Conservation (phyloP, 2,329 filamentous ascomycete species). For the Xylaria multiplex region DNA sequence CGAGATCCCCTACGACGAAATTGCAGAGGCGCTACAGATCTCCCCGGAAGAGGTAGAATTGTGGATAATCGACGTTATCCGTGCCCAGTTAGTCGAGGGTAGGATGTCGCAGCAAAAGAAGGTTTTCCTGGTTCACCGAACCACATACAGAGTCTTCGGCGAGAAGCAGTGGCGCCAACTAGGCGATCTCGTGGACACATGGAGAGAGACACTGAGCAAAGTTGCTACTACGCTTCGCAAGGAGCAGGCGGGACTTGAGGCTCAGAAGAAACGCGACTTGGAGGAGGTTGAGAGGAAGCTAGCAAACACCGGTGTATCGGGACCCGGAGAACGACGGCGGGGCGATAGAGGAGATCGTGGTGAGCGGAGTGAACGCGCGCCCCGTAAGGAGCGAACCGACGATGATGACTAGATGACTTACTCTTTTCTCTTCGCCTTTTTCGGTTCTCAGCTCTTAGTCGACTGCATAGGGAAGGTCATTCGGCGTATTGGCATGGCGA, state of each 20-base stretch:
- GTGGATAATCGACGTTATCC: conserved; percentile 99
- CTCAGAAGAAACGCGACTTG: conserved; percentile 80
- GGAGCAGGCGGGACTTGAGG: conserved; percentile 82
- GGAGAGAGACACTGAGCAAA: conserved; percentile 82
- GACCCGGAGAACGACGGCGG: conserved; percentile 49
- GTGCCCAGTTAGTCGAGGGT: conserved; percentile 93
- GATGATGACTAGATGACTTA: conserved; percentile 62
- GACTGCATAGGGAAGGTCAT: conserved; percentile 44
- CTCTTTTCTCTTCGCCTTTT: conserved; percentile 41
- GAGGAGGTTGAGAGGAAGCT: conserved; percentile 77
- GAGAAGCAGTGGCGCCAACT: conserved; percentile 99
- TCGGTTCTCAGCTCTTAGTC: conserved; percentile 39
- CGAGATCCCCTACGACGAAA: conserved; percentile 87
- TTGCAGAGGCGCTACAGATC: conserved; percentile 86
- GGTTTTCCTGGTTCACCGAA: conserved; percentile 94
- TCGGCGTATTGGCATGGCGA: conserved; percentile 46
- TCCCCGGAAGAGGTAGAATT: conserved; percentile 88
- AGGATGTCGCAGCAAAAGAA: conserved; percentile 93
- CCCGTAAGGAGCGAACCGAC: conserved; percentile 61
- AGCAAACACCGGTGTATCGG: conserved; percentile 54
- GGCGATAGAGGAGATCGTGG: conserved; percentile 41
- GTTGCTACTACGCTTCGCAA: conserved; percentile 81
- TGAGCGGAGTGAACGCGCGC: conserved; percentile 47
- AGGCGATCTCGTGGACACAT: conserved; percentile 87
- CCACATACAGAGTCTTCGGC: conserved; percentile 95